phyloP scores from a whole-genome alignment of 441 rosid genomes.

The Arabidopsis lyrata region DNA sequence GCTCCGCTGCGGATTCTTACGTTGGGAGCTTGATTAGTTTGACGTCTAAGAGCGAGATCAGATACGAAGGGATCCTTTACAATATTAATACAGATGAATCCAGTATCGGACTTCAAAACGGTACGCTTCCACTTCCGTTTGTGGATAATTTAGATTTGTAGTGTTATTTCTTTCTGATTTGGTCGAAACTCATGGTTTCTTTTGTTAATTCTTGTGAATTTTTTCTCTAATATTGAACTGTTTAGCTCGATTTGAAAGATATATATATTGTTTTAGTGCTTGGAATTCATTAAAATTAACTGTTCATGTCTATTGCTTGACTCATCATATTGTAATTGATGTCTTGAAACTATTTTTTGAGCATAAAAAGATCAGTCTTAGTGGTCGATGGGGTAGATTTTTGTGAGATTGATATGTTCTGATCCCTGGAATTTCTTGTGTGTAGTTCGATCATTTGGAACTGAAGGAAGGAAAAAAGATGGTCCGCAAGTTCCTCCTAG shows the following conservation, averaged over 20 bases:
- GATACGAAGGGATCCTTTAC: slow-evolving; percentile 90
- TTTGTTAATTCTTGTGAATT: not conserved
- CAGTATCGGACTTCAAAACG: slow-evolving; percentile 87
- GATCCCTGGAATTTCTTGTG: slow-evolving; percentile 4
- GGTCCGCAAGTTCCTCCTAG: slow-evolving; percentile 79
- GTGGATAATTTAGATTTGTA: slow-evolving; percentile 1
- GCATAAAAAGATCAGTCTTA: not conserved
- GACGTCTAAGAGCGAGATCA: slow-evolving; percentile 90
- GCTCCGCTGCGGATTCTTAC: slow-evolving; percentile 78
- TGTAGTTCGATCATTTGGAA: slow-evolving; percentile 94
- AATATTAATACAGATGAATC: slow-evolving; percentile 92
- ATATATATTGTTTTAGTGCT: not conserved
- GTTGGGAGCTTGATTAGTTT: slow-evolving; percentile 90
- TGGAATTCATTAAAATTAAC: not conserved
- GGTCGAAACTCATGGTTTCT: not conserved
- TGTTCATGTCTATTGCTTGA: not conserved
- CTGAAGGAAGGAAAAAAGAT: slow-evolving; percentile 94
- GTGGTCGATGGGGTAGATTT: not conserved
- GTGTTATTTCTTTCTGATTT: not conserved
- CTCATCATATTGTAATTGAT: slow-evolving; percentile 3
- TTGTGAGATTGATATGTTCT: slow-evolving; percentile 29
- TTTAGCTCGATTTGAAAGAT: not conserved
- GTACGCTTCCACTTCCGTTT: slow-evolving; percentile 44
- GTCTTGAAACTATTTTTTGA: slow-evolving; percentile 16
- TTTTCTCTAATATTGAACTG: slow-evolving; percentile 12